Evolutionary conservation across 2,329 filamentous ascomycete genomes (phyloP).

Genomic region (Hypoxylon sp.): DNA sequence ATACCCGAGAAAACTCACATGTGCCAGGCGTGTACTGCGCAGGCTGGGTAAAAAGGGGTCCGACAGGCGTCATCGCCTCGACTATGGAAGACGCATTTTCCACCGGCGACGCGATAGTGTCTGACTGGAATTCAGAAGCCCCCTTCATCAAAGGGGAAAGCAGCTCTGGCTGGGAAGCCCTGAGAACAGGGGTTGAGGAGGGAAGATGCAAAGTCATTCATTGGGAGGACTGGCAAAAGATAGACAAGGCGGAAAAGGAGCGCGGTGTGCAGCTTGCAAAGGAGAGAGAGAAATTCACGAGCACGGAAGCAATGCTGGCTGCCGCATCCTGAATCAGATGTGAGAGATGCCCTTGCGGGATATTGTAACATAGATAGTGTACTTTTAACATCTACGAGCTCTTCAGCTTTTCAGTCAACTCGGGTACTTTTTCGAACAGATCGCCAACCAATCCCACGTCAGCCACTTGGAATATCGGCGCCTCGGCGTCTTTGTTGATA

Average conservation of each 20-base stretch:
- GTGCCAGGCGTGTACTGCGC: constrained; percentile 85
- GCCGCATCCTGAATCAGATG: constrained; percentile 48
- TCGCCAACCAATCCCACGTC: constrained; percentile 96
- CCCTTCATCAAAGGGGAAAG: constrained; percentile 50
- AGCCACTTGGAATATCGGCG: constrained; percentile 97
- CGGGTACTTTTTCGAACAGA: constrained; percentile 93
- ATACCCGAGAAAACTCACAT: constrained; percentile 51
- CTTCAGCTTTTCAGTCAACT: constrained; percentile 95
- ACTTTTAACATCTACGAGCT: constrained; percentile 48
- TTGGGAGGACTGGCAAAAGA: constrained; percentile 86
- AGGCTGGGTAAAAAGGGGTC: constrained; percentile 95
- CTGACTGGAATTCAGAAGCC: constrained; percentile 70
- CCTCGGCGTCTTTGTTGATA: constrained; percentile 97
- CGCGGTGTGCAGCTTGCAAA: constrained; percentile 75
- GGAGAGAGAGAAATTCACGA: constrained; percentile 75
- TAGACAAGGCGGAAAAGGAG: constrained; percentile 79
- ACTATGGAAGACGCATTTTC: constrained; percentile 96
- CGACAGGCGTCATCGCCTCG: constrained; percentile 92
- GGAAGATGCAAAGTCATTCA: constrained; percentile 69
- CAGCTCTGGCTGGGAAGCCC: constrained; percentile 75
- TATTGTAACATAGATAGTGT: constrained; percentile 34
- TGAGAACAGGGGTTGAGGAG: constrained; percentile 66
- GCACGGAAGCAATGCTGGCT: constrained; percentile 65
- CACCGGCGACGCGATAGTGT: constrained; percentile 81
- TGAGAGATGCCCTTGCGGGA: constrained; percentile 26